Evolutionary conservation across 495 filamentous ascomycete species (phyloP), one percentile per base, ranked within the genome.

Genomic region (Podospora australis): DNA sequence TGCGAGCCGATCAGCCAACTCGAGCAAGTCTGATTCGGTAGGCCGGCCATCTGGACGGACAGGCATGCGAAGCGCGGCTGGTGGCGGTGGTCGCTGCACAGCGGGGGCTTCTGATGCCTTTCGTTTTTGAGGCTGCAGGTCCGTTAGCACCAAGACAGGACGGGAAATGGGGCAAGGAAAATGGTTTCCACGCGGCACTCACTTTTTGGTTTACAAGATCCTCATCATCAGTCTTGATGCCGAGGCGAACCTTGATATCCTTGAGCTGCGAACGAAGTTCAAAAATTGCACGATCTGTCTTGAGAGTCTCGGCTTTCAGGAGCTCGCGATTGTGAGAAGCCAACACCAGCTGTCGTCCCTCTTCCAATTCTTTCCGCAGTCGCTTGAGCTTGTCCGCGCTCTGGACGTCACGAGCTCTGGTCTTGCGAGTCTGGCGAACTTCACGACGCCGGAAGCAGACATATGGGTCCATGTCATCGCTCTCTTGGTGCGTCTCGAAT

Each of bases 361-460:
- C 86, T 70, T 97, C 94, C 32, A 96, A 69, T 66, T 98, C 94
- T 62, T 84, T 90, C 51, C 92, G 81, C 54, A 98, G 72, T 57
- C 85, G 85, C 71, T 90, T 90, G 53, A 98, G 77, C 65, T 96
- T 97, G 58, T 98, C 92, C 44, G 84, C 86, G 55, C 88, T 90
- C 60, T 95, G 90, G 14, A 87, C 86, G 73, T 97, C 94, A 58
- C 92, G 78, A 39, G 88, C 86, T 59, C 92, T 83, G 25, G 92
- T 98, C 70, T 96, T 97, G 55, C 92, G 84, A 40, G 88, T 88
- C 65, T 92, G 88, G 32, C 92, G 87, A 26, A 95, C 87, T 65
- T 98, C 92, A 36, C 94, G 87, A 46, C 94, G 86, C 52, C 92
- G 83, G 78, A 98, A 98, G 71, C 92, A 98, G 63, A 98, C 90